Percentiles rank a stretch among this genome's conserved stretches.
Conservation (phyloP, 169 alveolate genomes). For the Plasmodium yoelii region DNA sequence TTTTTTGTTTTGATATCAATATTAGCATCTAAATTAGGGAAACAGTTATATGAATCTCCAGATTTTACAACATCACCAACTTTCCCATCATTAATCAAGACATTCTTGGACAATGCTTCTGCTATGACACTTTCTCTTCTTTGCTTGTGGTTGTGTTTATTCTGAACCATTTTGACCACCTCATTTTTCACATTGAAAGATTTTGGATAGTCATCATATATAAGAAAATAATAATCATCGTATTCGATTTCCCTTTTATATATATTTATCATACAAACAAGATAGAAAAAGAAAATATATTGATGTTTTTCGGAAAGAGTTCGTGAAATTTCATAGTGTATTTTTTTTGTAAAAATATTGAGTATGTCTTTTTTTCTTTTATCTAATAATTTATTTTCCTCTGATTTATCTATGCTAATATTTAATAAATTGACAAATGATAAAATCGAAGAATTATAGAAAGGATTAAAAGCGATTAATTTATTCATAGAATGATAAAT, state of each 20-base stretch:
- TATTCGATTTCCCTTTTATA: conserved; percentile 59
- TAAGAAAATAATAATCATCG: conserved; percentile 63
- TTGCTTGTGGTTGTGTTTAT: not conserved
- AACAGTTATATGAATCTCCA: not conserved
- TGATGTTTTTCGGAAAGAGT: conserved; percentile 71
- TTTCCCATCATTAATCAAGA: not conserved
- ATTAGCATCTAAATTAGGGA: not conserved
- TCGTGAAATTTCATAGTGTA: conserved; percentile 62
- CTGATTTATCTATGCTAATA: conserved; percentile 70
- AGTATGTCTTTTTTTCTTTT: conserved; percentile 72
- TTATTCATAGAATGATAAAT: conserved; percentile 46
- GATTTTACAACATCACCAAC: not conserved
- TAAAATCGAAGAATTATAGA: conserved; percentile 56
- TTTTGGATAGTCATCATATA: conserved; percentile 36
- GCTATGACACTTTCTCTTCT: not conserved
- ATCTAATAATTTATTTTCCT: conserved; percentile 58
- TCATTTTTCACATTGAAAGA: conserved; percentile 20
- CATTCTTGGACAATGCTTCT: not conserved
- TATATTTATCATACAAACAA: conserved; percentile 71
- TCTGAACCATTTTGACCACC: conserved; percentile 28
- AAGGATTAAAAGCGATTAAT: conserved; percentile 26
- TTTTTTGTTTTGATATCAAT: not conserved
- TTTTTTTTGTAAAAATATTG: conserved; percentile 51
- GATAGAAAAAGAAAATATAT: conserved; percentile 55
- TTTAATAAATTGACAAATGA: conserved; percentile 47